Evolutionary conservation across 441 rosid species (phyloP).

Genomic region (Mallotus repandus): DNA sequence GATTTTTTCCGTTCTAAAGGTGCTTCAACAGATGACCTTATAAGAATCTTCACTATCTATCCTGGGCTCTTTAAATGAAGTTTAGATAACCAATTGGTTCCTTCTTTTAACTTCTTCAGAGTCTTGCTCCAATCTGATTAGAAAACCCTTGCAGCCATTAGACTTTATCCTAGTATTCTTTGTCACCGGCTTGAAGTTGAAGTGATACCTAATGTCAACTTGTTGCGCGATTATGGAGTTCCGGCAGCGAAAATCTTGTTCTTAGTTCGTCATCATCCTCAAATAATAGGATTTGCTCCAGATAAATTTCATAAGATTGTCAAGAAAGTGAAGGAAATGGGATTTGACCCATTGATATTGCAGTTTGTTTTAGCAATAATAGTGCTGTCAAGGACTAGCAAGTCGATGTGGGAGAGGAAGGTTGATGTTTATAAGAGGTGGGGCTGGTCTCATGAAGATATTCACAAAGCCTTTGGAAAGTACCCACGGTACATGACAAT

Average conservation of each 20-base stretch:
- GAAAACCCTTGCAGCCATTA: neutral
- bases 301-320: neutral
- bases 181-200: neutral
- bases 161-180: neutral
- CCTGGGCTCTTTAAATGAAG: neutral
- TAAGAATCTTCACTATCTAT: neutral
- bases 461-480: slow-evolving; percentile 1
- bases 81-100: slow-evolving; percentile 11
- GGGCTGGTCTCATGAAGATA: slow-evolving; percentile 24
- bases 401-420: slow-evolving; percentile 14
- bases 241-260: slow-evolving; percentile 1
- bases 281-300: neutral
- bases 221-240: slow-evolving; percentile 14
- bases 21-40: slow-evolving; percentile 14
- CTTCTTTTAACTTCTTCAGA: slow-evolving; percentile 8
- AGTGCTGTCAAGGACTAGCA: neutral
- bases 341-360: slow-evolving; percentile 13
- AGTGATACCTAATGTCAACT: neutral
- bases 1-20: slow-evolving; percentile 17
- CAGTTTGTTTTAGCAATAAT: slow-evolving; percentile 10
- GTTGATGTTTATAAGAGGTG: slow-evolving; percentile 2
- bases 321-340: slow-evolving; percentile 20
- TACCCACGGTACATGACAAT: neutral
- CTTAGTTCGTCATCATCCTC: neutral
- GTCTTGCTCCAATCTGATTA: neutral